phyloP scores from a whole-genome alignment of 148 eudicot genomes.

The Heliamphora exappendiculata region DNA sequence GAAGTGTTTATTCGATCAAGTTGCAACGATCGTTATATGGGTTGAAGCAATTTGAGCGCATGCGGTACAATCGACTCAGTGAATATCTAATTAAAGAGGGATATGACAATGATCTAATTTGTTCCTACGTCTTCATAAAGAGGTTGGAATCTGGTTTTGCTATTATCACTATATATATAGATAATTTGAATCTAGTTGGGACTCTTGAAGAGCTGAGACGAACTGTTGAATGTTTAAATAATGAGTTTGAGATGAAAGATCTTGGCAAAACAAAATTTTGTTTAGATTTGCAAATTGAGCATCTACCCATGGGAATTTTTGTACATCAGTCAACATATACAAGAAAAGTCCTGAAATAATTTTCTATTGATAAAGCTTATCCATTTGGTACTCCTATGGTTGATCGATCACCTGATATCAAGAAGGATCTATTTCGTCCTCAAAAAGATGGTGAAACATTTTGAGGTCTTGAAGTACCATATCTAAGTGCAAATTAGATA shows the following conservation, averaged over 20 bases:
- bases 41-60: background rate
- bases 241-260: too few species aligned
- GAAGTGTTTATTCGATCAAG: too few species aligned
- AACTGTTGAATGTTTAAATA: background rate
- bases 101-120: background rate
- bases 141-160: background rate
- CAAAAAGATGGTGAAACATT: too few species aligned
- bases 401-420: too few species aligned
- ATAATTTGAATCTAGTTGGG: background rate
- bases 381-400: too few species aligned
- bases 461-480: too few species aligned
- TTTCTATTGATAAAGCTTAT: too few species aligned
- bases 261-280: background rate
- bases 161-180: background rate
- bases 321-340: background rate
- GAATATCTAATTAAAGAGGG: background rate
- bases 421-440: too few species aligned
- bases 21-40: too few species aligned
- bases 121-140: background rate
- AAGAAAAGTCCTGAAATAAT: too few species aligned
- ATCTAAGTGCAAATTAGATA: too few species aligned
- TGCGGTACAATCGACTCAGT: background rate
- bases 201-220: background rate
- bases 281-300: background rate
- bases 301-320: background rate